These are phyloP conservation scores for Prunus kanzakura DNA, from an alignment of 306 rosid genomes.

Conservation along the genomic window DNA sequence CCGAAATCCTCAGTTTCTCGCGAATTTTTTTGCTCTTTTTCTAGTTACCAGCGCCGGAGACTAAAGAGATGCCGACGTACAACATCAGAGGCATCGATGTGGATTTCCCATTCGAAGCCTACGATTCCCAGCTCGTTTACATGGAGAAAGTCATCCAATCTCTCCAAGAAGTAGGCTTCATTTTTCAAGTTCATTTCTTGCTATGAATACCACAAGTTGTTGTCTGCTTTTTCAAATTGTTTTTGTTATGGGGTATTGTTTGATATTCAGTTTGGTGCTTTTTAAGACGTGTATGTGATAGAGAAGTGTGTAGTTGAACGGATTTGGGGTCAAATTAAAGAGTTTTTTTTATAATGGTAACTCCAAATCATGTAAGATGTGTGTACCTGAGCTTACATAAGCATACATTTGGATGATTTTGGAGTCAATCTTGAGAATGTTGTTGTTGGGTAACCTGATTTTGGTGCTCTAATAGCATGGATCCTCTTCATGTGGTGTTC, in stretches of 20 bases:
- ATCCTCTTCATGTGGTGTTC: not conserved
- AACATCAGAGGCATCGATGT: constrained; percentile 71
- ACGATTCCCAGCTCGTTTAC: constrained; percentile 87
- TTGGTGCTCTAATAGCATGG: not conserved
- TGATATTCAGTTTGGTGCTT: not conserved
- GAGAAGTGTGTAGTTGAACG: not conserved
- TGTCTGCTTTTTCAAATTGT: not conserved
- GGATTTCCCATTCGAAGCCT: constrained; percentile 84
- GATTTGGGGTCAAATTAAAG: not conserved
- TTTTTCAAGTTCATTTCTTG: not conserved
- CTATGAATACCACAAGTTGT: not conserved
- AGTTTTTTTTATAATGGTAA: not conserved
- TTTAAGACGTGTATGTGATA: not conserved
- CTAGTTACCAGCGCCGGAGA: not conserved
- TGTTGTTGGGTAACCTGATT: not conserved
- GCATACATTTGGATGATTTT: not conserved
- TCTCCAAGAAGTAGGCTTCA: constrained; percentile 62
- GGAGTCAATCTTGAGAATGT: not conserved
- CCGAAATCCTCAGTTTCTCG: not conserved
- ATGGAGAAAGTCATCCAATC: constrained; percentile 95
- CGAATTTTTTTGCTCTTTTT: not conserved
- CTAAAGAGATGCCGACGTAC: constrained; percentile 70
- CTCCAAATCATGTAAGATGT: not conserved
- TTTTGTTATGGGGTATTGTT: not conserved
- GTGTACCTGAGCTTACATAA: not conserved